Evolutionary conservation across 768 basidiomycete species (phyloP), one percentile per base, ranked within the genome.

Genomic region (Suillus clintonianus): DNA sequence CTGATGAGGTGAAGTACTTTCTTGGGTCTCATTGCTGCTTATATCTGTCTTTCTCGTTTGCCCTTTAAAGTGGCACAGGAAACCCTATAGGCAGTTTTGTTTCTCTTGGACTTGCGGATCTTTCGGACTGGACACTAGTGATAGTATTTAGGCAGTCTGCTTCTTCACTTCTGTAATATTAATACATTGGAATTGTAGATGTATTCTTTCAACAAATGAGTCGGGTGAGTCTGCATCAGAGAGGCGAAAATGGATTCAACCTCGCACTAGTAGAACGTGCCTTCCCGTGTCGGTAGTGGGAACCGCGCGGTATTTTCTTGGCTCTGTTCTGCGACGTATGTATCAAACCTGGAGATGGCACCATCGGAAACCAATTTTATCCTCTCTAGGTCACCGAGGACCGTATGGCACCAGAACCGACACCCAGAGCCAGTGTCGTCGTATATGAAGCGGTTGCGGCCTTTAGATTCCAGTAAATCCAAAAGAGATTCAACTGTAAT

Each of bases 341-440:
- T 42, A 43, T 59, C 58, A 17, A 59, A 45, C 58, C 39, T 27
- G 19, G 39, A 15, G 5, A 37, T n/a, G 7, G 58, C 58, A 13
- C 58, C 58, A 17, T 19, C 22, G 10, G 8, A 6, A 45, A 59
- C 24, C 3, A 24, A 15, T n/a, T 13, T n/a, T 32, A n/a, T 10
- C 22, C 24, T 30, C 6, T 59, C 58, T 27, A 59, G n/a, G 27
- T 59, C 58, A 17, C 19, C 4, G 2, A 59, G 39, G 22, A 59
- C 58, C 14, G 22, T 59, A 19, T 37, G 42, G 15, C 58, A 59
- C 39, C 58, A 42, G 10, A n/a, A 59, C 7, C 37, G 37, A 39
- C 56, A 58, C 9, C 56, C 56, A n/a, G 56, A 42, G 56, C 58
- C 58, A 47, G 19, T 59, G 22, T n/a, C 32, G 24, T 43, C 39